Percentiles rank a stretch among this genome's conserved stretches.
phyloP scores from a whole-genome alignment of 1,284 basidiomycete species.

The Tilletia indica region DNA sequence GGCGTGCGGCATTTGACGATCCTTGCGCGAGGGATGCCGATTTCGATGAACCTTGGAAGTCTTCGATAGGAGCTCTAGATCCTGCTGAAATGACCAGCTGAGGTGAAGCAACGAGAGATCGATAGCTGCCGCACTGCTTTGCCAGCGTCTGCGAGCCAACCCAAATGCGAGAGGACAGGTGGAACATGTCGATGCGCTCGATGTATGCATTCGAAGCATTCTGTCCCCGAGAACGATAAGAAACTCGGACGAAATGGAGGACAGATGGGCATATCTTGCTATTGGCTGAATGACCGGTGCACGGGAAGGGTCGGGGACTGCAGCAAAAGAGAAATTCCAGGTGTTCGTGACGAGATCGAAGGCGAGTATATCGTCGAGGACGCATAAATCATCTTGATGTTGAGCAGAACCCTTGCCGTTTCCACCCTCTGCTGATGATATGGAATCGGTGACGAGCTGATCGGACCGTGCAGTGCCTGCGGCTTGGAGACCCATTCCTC shows the following conservation, averaged over 20 bases:
- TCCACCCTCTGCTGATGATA: neutral
- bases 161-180: conserved; percentile 36
- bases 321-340: conserved; percentile 40
- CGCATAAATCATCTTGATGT: conserved; percentile 35
- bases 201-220: conserved; percentile 63
- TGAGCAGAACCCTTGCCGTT: neutral
- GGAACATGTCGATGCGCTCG: conserved; percentile 55
- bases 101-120: conserved; percentile 33
- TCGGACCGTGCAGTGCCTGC: conserved; percentile 16
- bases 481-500: conserved; percentile 46
- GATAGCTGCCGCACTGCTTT: conserved; percentile 47
- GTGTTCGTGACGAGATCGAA: conserved; percentile 39
- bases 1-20: too few species aligned
- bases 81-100: neutral
- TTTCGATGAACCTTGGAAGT: neutral
- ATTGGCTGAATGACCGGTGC: conserved; percentile 23
- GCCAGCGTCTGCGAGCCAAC: conserved; percentile 33
- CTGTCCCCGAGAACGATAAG: conserved; percentile 94
- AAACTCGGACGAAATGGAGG: conserved; percentile 36
- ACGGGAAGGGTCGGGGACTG: neutral
- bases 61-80: neutral
- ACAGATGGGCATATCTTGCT: conserved; percentile 48
- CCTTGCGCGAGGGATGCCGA: neutral
- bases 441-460: conserved; percentile 1
- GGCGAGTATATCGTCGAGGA: conserved; percentile 45